Conservation (phyloP, 2,329 filamentous ascomycete genomes). For the Cercospora sp. region DNA sequence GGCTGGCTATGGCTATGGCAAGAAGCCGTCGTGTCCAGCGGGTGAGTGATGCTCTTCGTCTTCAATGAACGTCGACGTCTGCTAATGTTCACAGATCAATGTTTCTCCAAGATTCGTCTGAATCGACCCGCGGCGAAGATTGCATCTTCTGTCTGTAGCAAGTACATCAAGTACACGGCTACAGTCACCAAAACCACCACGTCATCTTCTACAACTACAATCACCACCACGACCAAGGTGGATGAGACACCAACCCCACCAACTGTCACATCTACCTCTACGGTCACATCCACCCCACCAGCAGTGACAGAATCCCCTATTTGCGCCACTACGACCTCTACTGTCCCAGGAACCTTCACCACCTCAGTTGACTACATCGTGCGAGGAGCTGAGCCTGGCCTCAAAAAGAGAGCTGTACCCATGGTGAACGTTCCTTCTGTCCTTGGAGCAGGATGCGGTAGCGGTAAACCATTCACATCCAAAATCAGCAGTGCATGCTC, state of each 20-base stretch:
- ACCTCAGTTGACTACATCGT: not conserved
- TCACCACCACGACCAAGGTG: not conserved
- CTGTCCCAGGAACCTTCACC: not conserved
- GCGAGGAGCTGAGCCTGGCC: not conserved
- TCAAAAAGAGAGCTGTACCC: not conserved
- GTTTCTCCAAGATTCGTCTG: conserved; percentile 7
- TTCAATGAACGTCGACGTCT: not conserved
- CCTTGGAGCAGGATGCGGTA: conserved; percentile 6
- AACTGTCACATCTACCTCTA: not conserved
- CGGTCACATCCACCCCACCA: not conserved
- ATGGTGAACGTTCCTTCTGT: not conserved
- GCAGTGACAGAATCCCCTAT: not conserved
- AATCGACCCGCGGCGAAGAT: not conserved
- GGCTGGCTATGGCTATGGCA: not conserved
- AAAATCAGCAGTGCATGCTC: conserved; percentile 16
- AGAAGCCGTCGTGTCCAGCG: not conserved
- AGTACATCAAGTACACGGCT: conserved; percentile 13
- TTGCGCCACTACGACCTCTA: not conserved
- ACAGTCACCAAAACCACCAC: conserved; percentile 6
- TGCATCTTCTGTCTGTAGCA: conserved; percentile 12
- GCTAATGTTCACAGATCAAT: conserved; percentile 6
- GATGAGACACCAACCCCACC: not conserved
- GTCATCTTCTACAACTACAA: not conserved
- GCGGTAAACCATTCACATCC: not conserved
- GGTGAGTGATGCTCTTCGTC: not conserved